Base-by-base conservation (phyloP, 2,329 filamentous ascomycete species). In the Calcarisporium arbuscula region DNA sequence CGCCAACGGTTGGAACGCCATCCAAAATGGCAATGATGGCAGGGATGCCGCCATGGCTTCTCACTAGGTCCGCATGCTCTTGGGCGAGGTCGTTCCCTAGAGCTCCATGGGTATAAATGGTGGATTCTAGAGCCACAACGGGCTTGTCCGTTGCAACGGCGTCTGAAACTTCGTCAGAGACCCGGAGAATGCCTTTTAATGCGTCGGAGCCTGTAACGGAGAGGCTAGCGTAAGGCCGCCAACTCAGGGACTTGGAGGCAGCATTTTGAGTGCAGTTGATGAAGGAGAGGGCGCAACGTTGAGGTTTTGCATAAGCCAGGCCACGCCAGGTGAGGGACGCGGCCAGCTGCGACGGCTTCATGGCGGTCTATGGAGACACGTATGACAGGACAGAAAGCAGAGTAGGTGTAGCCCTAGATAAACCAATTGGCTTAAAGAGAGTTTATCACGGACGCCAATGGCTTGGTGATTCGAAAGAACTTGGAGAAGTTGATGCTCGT, bases 91-190 rank as follows among this genome's bases (percentile, higher is more conserved):
- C 70, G 21, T 78, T 74, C n/a, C 86, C 85, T 11, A 98, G 69
- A 16, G 83, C 80, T 26, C 88, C 89, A 62, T 98, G 92, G 2
- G 92, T 98, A 61, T 98, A 96, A 48, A 98, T 96, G 5, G 92
- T 95, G 3, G 86, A 88, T 61, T 98, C 92, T 5, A 98, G 72
- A 12, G 90, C 92, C 9, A 98, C 89, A 5, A 98, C 81, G 1
- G 92, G 90, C 50, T 78, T 80, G 37, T 80, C 79, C 10, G 77
- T 74, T 27, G 76, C 68, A 30, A 95, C 59, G 25, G 89, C 90
- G 53, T 87, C 78, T 34, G 71, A 67, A 10, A 98, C 82, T 60
- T 96, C 90, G 32, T 90, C 82, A 1, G 86, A 89, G 27, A 95
- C 68, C 34, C 70, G 73, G 37, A 94, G 71, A 40, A 87, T 47